These are phyloP conservation scores for Penicillium sp. DNA, from an alignment of 2,329 filamentous ascomycete genomes.

Conservation along the genomic window DNA sequence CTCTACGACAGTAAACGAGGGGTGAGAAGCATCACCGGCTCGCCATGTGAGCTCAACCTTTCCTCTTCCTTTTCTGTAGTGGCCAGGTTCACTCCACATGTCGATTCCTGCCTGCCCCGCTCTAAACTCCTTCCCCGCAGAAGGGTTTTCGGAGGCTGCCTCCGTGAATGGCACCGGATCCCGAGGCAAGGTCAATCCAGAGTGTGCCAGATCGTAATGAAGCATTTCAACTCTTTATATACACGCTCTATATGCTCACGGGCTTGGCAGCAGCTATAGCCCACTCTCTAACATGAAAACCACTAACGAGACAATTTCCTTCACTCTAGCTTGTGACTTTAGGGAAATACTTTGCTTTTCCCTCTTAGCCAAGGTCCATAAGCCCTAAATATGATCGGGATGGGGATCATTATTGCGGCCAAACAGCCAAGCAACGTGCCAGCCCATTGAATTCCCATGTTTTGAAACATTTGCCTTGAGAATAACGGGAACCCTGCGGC, in stretches of 20 bases:
- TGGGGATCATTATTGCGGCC: constrained; percentile 26
- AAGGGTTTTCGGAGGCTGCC: too few relatives aligned
- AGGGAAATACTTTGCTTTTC: constrained; percentile 15
- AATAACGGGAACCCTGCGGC: constrained; percentile 30
- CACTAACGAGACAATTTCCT: background rate
- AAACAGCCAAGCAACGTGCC: constrained; percentile 29
- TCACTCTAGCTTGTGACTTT: background rate
- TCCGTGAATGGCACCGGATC: too few relatives aligned
- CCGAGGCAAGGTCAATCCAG: too few relatives aligned
- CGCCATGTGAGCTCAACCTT: too few relatives aligned
- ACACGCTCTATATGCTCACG: background rate
- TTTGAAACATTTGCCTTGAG: constrained; percentile 28
- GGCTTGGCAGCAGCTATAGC: background rate
- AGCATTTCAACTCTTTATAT: background rate
- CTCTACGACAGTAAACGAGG: too few relatives aligned
- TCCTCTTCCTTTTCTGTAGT: too few relatives aligned
- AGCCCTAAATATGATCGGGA: constrained; percentile 22
- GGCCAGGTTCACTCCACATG: too few relatives aligned
- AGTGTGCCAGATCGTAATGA: background rate
- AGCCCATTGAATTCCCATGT: constrained; percentile 30
- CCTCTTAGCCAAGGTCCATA: constrained; percentile 22
- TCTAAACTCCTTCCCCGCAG: too few relatives aligned
- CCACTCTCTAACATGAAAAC: background rate
- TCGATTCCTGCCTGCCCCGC: too few relatives aligned
- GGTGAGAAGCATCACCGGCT: too few relatives aligned